These are phyloP conservation scores for Cruciata laevipes DNA, from an alignment of 257 asterid genomes.

Conservation along the genomic window DNA sequence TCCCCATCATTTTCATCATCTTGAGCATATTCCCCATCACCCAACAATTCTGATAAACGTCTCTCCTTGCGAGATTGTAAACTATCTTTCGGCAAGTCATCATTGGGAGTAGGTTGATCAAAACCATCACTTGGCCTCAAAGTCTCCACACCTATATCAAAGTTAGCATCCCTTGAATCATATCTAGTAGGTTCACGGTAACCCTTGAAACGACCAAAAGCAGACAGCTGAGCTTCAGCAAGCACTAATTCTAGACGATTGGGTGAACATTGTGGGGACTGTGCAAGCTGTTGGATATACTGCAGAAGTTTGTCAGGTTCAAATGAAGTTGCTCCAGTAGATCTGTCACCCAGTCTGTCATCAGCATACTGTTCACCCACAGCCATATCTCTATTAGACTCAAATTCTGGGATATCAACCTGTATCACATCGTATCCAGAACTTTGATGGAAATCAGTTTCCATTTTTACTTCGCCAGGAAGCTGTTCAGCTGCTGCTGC, in stretches of 20 bases:
- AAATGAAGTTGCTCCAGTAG: conserved; percentile 44
- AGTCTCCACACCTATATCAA: conserved; percentile 34
- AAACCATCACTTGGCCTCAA: conserved; percentile 21
- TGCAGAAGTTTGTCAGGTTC: conserved; percentile 63
- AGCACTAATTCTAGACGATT: conserved; percentile 63
- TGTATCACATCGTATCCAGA: conserved; percentile 25
- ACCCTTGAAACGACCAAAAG: conserved; percentile 64
- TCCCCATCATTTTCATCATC: conserved; percentile 46
- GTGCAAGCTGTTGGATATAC: conserved; percentile 49
- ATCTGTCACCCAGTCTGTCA: conserved; percentile 30
- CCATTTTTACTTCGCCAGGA: conserved; percentile 17
- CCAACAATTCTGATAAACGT: conserved; percentile 57
- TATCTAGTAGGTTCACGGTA: conserved; percentile 38
- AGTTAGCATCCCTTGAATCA: conserved; percentile 39
- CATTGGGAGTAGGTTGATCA: conserved; percentile 13
- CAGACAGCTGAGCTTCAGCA: conserved; percentile 64
- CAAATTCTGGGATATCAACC: conserved; percentile 32
- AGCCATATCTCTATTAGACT: conserved; percentile 20
- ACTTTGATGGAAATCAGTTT: conserved; percentile 20
- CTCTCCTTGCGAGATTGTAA: conserved; percentile 55
- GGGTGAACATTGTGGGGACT: conserved; percentile 39
- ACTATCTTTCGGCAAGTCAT: conserved; percentile 30
- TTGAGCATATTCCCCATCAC: conserved; percentile 32
- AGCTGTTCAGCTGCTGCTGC: conserved; percentile 3
- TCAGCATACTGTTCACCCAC: conserved; percentile 29